phyloP scores from a whole-genome alignment of 2,329 filamentous ascomycete genomes.

The Cordyceps farinosa region DNA sequence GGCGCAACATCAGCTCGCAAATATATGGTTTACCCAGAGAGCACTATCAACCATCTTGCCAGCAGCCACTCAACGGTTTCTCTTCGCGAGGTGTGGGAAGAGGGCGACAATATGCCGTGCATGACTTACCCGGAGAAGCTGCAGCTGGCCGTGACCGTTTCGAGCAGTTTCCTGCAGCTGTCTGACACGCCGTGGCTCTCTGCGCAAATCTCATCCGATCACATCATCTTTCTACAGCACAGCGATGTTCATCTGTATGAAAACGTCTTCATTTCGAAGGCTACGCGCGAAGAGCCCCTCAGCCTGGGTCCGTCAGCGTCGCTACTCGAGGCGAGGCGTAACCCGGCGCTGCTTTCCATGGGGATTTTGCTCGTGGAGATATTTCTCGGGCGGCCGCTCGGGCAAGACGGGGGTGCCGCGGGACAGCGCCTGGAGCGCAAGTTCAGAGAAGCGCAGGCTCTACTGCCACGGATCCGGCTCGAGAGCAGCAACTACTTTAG shows the following conservation, averaged over 20 bases:
- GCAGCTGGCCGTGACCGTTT: neutral
- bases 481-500: constrained; percentile 4
- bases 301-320: neutral
- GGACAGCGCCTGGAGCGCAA: neutral
- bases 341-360: neutral
- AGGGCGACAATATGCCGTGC: neutral
- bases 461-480: neutral
- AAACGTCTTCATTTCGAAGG: neutral
- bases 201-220: neutral
- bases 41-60: neutral
- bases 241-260: neutral
- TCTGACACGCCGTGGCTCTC: constrained; percentile 8
- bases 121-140: neutral
- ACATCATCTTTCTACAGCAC: neutral
- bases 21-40: neutral
- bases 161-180: constrained; percentile 5
- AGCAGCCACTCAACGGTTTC: neutral
- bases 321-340: neutral
- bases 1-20: neutral
- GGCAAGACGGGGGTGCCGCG: too few relatives aligned
- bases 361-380: neutral
- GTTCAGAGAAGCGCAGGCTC: neutral
- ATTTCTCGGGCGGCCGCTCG: neutral
- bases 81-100: neutral
- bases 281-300: neutral